Evolutionary conservation across 495 filamentous ascomycete species (phyloP).

Genomic region (Trichoderma gamsii): DNA sequence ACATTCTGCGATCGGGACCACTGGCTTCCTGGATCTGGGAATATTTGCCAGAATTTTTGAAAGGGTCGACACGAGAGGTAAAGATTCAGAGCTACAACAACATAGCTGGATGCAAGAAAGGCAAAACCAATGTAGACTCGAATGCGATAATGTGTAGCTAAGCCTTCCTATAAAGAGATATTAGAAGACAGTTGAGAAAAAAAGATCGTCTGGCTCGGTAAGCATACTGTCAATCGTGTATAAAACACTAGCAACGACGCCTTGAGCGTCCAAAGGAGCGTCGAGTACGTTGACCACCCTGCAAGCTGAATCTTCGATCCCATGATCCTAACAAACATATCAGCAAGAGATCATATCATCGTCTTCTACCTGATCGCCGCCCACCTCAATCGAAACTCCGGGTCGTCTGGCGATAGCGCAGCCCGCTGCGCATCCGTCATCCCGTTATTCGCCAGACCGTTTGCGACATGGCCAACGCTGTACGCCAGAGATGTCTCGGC

Average conservation of each 20-base stretch:
- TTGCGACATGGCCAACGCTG: slow-evolving; percentile 36
- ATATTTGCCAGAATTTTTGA: slow-evolving; percentile 50
- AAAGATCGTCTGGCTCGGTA: neutral
- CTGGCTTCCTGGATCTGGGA: slow-evolving; percentile 49
- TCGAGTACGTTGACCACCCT: slow-evolving; percentile 53
- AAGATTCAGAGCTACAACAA: slow-evolving; percentile 49
- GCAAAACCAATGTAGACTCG: slow-evolving; percentile 50
- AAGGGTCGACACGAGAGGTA: slow-evolving; percentile 49
- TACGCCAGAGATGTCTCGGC: slow-evolving; percentile 34
- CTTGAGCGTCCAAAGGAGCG: slow-evolving; percentile 54
- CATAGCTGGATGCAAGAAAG: slow-evolving; percentile 46
- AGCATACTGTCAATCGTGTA: slow-evolving; percentile 49
- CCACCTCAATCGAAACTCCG: slow-evolving; percentile 40
- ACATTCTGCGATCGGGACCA: neutral
- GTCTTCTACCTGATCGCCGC: neutral
- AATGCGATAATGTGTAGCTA: slow-evolving; percentile 34
- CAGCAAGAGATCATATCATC: slow-evolving; percentile 12
- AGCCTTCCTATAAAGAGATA: slow-evolving; percentile 31
- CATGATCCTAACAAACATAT: slow-evolving; percentile 35
- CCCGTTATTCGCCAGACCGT: slow-evolving; percentile 55
- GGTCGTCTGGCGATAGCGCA: slow-evolving; percentile 37
- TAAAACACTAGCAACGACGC: slow-evolving; percentile 55
- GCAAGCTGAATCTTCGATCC: slow-evolving; percentile 56
- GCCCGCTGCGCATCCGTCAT: slow-evolving; percentile 51
- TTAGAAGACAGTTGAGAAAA: neutral